phyloP scores from a whole-genome alignment of 2,329 filamentous ascomycete species.

The Tolypocladium paradoxum region DNA sequence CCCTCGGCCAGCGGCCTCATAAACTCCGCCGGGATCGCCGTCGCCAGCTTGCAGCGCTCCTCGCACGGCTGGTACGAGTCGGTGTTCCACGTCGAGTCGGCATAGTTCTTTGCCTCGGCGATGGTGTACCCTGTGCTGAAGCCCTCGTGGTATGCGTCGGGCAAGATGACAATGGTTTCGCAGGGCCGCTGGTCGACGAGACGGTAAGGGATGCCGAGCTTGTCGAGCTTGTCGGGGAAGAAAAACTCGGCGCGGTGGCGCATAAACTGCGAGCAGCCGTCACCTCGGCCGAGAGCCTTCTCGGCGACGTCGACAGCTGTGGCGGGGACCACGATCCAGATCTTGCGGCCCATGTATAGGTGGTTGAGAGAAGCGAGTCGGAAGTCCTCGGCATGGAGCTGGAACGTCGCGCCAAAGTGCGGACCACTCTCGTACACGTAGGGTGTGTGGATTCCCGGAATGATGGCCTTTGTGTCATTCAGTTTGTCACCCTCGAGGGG shows the following conservation, averaged over 20 bases:
- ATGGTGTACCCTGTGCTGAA: constrained; percentile 31
- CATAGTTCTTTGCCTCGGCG: constrained; percentile 29
- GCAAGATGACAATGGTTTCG: constrained; percentile 28
- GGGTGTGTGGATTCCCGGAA: constrained; percentile 28
- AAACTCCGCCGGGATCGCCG: constrained; percentile 24
- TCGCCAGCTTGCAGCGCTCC: constrained; percentile 19
- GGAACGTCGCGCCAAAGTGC: constrained; percentile 27
- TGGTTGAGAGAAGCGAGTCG: constrained; percentile 27
- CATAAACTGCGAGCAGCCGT: constrained; percentile 28
- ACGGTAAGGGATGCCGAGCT: constrained; percentile 25
- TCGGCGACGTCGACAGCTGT: constrained; percentile 24
- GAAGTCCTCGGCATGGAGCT: constrained; percentile 29
- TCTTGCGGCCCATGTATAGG: constrained; percentile 28
- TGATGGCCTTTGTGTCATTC: constrained; percentile 24
- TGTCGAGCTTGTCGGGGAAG: constrained; percentile 27
- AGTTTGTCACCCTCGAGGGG: constrained; percentile 25
- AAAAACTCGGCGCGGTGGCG: constrained; percentile 29
- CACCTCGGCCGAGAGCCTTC: constrained; percentile 19
- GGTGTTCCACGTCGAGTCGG: constrained; percentile 23
- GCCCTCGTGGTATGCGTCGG: constrained; percentile 28
- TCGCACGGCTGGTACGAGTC: constrained; percentile 25
- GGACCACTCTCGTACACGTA: constrained; percentile 29
- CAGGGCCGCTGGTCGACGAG: constrained; percentile 27
- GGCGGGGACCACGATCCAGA: constrained; percentile 27
- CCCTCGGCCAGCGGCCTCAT: constrained; percentile 20